Percentiles rank a stretch among this genome's conserved stretches.
Evolutionary conservation across 106 monocot species (phyloP).

Genomic region (Ottelia alismoides): DNA sequence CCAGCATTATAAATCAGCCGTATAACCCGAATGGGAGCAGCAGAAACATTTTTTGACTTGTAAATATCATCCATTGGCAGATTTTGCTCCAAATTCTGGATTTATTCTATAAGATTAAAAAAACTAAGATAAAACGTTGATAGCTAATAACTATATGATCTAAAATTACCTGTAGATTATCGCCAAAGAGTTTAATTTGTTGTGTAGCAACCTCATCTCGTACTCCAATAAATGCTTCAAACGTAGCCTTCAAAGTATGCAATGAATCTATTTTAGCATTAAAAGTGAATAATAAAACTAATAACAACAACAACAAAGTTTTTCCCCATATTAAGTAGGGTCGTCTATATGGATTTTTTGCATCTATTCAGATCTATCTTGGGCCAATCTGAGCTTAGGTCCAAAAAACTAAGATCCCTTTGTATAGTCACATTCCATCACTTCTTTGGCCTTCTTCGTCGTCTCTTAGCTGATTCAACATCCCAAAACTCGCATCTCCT

Average conservation of each 20-base stretch:
- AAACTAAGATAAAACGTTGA: background rate
- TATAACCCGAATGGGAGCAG: slow-evolving; percentile 93
- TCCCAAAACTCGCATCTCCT: no score
- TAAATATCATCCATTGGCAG: slow-evolving; percentile 71
- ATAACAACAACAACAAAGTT: no score
- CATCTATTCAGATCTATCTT: no score
- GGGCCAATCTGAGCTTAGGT: no score
- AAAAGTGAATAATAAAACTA: no score
- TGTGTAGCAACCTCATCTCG: slow-evolving; percentile 74
- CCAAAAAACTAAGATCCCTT: no score
- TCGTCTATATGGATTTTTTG: no score
- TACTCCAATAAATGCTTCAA: slow-evolving; percentile 94
- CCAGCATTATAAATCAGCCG: slow-evolving; percentile 87
- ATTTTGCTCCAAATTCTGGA: slow-evolving; percentile 77
- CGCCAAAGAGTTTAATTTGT: slow-evolving; percentile 92
- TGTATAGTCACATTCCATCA: no score
- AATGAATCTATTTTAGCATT: no score
- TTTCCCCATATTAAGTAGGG: no score
- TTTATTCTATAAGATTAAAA: background rate
- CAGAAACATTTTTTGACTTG: slow-evolving; percentile 69
- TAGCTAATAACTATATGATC: background rate
- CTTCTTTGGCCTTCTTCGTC: no score
- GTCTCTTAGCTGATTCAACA: no score
- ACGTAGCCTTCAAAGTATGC: slow-evolving; percentile 62
- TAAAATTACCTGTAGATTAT: slow-evolving; percentile 60